Evolutionary conservation across 768 basidiomycete genomes (phyloP).

Genomic region (Pholiota molesta): DNA sequence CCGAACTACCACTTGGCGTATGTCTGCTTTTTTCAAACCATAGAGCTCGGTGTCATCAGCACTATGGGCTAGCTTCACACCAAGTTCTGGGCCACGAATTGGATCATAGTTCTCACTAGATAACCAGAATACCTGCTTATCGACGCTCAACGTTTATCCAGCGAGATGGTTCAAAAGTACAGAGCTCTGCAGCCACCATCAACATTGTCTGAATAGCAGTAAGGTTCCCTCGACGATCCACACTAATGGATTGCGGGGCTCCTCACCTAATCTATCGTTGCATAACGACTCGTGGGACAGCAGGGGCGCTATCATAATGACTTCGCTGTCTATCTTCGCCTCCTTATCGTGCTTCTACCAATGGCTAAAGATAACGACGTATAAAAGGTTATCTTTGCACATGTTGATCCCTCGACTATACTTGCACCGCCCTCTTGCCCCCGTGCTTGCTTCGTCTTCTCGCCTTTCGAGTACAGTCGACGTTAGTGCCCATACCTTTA

Average conservation of each 20-base stretch:
- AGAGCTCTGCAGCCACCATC: too few species aligned
- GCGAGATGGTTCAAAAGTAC: too few species aligned
- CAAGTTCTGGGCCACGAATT: too few species aligned
- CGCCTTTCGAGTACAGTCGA: not conserved
- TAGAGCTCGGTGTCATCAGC: not conserved
- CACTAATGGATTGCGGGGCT: not conserved
- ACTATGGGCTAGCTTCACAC: too few species aligned
- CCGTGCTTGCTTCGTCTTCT: not conserved
- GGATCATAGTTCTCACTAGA: too few species aligned
- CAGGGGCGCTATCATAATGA: not conserved
- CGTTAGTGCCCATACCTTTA: not conserved
- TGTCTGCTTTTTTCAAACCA: not conserved
- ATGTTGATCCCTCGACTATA: not conserved
- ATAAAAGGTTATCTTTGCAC: constrained; percentile 1
- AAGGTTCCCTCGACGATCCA: too few species aligned
- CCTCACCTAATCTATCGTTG: not conserved
- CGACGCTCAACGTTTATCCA: too few species aligned
- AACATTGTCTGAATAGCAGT: too few species aligned
- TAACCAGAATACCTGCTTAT: too few species aligned
- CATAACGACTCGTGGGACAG: not conserved
- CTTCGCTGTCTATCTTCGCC: constrained; percentile 1
- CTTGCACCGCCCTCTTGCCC: not conserved
- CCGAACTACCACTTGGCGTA: not conserved
- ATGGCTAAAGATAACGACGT: constrained; percentile 8
- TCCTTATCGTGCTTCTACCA: constrained; percentile 6